These are phyloP conservation scores for Diaporthe aspalathi DNA, from an alignment of 2,329 filamentous ascomycete genomes.

Conservation along the genomic window DNA sequence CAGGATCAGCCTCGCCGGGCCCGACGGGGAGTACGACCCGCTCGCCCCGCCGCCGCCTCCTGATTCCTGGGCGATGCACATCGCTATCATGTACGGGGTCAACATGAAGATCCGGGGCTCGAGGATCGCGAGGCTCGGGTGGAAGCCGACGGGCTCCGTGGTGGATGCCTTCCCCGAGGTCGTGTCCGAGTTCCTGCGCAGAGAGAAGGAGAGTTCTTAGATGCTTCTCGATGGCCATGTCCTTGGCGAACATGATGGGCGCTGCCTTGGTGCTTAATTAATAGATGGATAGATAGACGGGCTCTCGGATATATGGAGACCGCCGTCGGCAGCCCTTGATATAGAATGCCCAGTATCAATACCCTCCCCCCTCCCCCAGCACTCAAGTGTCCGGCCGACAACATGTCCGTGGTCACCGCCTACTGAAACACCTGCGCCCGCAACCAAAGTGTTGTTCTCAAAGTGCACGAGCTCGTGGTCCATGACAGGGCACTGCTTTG, in stretches of 20 bases:
- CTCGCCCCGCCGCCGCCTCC: constrained; percentile 39
- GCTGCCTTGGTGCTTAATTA: neutral
- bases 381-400: too few species aligned
- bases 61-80: constrained; percentile 42
- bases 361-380: too few species aligned
- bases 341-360: neutral
- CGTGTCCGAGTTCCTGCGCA: constrained; percentile 8
- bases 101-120: constrained; percentile 39
- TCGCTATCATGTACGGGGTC: constrained; percentile 39
- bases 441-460: neutral
- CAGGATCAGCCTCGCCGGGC: constrained; percentile 36
- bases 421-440: neutral
- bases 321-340: neutral
- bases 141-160: constrained; percentile 36
- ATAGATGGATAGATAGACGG: neutral
- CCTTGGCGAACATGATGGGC: too few species aligned
- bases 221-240: neutral
- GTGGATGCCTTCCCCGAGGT: constrained; percentile 25
- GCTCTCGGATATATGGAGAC: too few species aligned
- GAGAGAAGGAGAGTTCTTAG: constrained; percentile 1
- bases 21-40: constrained; percentile 39
- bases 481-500: constrained; percentile 21
- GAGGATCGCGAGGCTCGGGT: constrained; percentile 38
- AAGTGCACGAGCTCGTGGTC: constrained; percentile 25
- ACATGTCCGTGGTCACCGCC: too few species aligned